phyloP scores from a whole-genome alignment of 345 rosid species.

The Eutrema japonicum region DNA sequence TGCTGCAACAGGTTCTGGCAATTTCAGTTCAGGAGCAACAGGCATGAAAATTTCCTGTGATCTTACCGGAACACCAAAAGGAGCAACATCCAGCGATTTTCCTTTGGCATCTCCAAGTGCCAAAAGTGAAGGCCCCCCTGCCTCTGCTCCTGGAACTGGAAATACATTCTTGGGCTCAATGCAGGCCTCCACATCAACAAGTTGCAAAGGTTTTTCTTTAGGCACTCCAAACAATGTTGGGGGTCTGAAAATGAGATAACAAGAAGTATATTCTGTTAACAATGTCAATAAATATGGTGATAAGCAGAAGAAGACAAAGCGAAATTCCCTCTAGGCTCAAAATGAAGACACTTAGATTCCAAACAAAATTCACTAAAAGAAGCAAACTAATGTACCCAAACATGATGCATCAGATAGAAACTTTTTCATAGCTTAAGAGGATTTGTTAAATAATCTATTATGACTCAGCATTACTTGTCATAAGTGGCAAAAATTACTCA shows the following conservation, averaged over 20 bases:
- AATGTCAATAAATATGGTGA: slow-evolving; percentile 11
- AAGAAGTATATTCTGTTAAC: slow-evolving; percentile 4
- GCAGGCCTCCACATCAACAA: slow-evolving; percentile 65
- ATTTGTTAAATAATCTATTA: slow-evolving; percentile 2
- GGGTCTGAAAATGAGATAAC: slow-evolving; percentile 55
- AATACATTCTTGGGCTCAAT: slow-evolving; percentile 60
- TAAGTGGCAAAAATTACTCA: slow-evolving; percentile 4
- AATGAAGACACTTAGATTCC: slow-evolving; percentile 13
- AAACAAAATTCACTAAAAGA: slow-evolving; percentile 10
- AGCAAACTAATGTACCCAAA: slow-evolving; percentile 17
- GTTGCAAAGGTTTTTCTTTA: slow-evolving; percentile 58
- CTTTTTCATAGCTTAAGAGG: slow-evolving; percentile 8
- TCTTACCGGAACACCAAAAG: slow-evolving; percentile 34
- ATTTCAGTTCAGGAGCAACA: slow-evolving; percentile 33
- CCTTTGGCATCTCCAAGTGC: slow-evolving; percentile 32
- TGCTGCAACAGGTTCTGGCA: slow-evolving; percentile 43
- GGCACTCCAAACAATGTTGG: slow-evolving; percentile 91
- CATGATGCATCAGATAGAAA: background rate
- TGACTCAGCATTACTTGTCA: slow-evolving; percentile 13
- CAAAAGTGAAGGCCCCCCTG: slow-evolving; percentile 38
- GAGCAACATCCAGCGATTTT: slow-evolving; percentile 38
- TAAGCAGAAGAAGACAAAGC: slow-evolving; percentile 24
- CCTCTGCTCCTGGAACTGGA: slow-evolving; percentile 52
- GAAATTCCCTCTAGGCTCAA: slow-evolving; percentile 9
- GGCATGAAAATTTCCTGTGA: slow-evolving; percentile 36